A percentile compares a stretch with the other conserved stretches of the same genome.
Conservation (phyloP, 176 grass and related monocot genomes). For the Typha latifolia region DNA sequence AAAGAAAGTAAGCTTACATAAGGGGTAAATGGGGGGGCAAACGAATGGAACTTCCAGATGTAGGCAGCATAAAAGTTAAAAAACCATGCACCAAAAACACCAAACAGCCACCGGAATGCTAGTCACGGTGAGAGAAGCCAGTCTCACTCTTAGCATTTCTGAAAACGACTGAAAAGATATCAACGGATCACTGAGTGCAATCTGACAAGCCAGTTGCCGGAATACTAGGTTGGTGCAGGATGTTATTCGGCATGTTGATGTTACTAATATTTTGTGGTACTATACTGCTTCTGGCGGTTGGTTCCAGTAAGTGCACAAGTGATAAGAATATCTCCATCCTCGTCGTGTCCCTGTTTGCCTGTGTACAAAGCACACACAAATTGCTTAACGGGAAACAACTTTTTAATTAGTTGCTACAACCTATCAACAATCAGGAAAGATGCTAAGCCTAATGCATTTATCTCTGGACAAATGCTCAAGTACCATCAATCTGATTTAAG, state of each 20-base stretch:
- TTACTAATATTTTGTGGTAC: conserved; percentile 29
- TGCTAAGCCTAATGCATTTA: no score
- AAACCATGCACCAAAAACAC: conserved; percentile 14
- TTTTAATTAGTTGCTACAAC: background rate
- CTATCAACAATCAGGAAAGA: background rate
- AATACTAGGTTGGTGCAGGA: conserved; percentile 50
- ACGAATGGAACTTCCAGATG: background rate
- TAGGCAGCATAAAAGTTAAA: conserved; percentile 11
- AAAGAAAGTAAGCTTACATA: background rate
- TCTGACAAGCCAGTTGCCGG: conserved; percentile 44
- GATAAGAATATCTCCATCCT: conserved; percentile 79
- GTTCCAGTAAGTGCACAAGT: conserved; percentile 49
- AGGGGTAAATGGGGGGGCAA: background rate
- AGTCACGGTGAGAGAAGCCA: conserved; percentile 56
- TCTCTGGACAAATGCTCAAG: background rate
- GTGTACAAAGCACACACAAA: conserved; percentile 1
- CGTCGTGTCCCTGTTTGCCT: conserved; percentile 67
- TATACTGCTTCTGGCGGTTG: conserved; percentile 25
- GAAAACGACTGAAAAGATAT: conserved; percentile 11
- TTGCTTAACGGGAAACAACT: background rate
- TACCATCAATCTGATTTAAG: background rate
- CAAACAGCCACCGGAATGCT: conserved; percentile 38
- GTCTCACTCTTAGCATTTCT: conserved; percentile 66
- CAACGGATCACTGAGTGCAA: conserved; percentile 32
- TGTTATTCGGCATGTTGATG: conserved; percentile 32